Percentiles rank a stretch among this genome's conserved stretches.
phyloP scores from a whole-genome alignment of 345 rosid genomes.

The Euphorbia pulcherrima region DNA sequence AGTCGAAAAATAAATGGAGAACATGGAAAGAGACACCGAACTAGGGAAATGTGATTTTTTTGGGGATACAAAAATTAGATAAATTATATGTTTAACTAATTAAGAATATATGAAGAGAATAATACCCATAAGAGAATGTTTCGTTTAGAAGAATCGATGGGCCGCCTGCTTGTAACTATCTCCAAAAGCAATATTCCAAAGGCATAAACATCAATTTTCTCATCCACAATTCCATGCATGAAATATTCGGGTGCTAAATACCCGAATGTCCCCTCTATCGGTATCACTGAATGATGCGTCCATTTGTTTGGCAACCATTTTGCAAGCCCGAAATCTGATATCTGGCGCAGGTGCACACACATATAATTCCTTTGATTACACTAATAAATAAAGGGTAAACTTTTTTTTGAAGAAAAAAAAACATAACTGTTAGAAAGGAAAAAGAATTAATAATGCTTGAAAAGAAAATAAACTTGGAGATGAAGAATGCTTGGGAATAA shows the following conservation, averaged over 20 bases:
- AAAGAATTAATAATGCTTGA: too few species aligned
- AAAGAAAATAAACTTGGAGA: too few species aligned
- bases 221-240: constrained; percentile 91
- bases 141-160: constrained; percentile 68
- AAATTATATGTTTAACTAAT: too few species aligned
- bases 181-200: constrained; percentile 85
- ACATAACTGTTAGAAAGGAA: too few species aligned
- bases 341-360: constrained; percentile 36
- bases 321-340: constrained; percentile 93
- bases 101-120: not conserved
- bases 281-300: constrained; percentile 85
- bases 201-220: constrained; percentile 86
- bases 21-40: too few species aligned
- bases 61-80: too few species aligned
- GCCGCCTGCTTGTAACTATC: constrained; percentile 72
- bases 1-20: too few species aligned
- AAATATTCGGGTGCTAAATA: constrained; percentile 94
- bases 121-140: constrained; percentile 82
- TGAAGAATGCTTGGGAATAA: too few species aligned
- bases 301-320: constrained; percentile 94
- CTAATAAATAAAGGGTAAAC: too few species aligned
- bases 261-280: constrained; percentile 97
- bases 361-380: too few species aligned
- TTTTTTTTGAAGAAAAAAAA: too few species aligned
- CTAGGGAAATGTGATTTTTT: too few species aligned